phyloP scores from a whole-genome alignment of 331 rosid genomes.

The Quercus phellos region DNA sequence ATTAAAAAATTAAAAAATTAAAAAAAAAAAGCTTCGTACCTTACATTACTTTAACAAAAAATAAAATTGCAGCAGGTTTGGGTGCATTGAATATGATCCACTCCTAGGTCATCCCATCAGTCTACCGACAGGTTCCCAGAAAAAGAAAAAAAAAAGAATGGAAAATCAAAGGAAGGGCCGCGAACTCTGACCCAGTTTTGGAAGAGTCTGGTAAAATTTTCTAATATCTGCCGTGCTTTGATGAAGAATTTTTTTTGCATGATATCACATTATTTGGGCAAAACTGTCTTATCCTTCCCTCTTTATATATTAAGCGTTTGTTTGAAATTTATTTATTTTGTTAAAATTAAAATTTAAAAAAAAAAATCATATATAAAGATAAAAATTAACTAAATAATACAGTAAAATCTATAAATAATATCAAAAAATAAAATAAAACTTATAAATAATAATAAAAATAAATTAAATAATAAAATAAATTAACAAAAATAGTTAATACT shows the following conservation, averaged over 20 bases:
- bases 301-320: too few species aligned
- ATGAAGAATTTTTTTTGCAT: not conserved
- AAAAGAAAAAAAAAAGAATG: not conserved
- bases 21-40: too few species aligned
- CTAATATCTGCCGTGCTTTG: not conserved
- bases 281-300: not conserved
- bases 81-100: conserved; percentile 1
- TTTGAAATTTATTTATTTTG: accelerated
- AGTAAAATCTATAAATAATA: accelerated
- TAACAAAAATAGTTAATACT: too few species aligned
- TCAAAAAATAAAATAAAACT: accelerated
- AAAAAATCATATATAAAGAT: accelerated
- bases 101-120: not conserved
- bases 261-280: not conserved
- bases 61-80: not conserved
- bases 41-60: too few species aligned
- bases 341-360: accelerated
- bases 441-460: too few species aligned
- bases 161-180: conserved; percentile 5
- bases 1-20: too few species aligned
- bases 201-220: not conserved
- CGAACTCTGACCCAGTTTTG: conserved; percentile 13
- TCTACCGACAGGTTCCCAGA: not conserved
- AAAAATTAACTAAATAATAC: accelerated
- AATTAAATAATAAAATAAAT: too few species aligned